Percentiles rank a stretch among this genome's conserved stretches.
Conservation (phyloP, 805 yeast genomes). For the Hanseniaspora lindneri region DNA sequence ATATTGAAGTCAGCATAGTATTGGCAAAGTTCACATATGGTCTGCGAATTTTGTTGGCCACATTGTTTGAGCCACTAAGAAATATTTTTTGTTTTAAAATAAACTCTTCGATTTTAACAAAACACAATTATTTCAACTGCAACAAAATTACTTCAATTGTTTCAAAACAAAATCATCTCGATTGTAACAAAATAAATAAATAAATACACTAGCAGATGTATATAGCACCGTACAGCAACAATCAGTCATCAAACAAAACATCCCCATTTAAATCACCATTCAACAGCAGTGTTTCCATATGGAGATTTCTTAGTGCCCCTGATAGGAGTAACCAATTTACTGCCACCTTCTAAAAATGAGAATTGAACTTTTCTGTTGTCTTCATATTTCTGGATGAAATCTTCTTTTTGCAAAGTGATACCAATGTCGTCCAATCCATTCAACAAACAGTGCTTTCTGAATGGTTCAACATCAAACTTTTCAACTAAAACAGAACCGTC, state of each 20-base stretch:
- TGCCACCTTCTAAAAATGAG: slow-evolving; percentile 88
- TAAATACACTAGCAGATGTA: slow-evolving; percentile 2
- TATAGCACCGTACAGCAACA: neutral
- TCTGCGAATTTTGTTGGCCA: no score
- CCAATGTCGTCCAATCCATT: slow-evolving; percentile 97
- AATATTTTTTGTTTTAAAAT: neutral
- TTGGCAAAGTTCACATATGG: no score
- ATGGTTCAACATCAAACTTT: slow-evolving; percentile 74
- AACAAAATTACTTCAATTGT: no score
- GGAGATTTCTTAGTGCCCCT: slow-evolving; percentile 56
- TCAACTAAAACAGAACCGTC: slow-evolving; percentile 62
- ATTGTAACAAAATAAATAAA: neutral
- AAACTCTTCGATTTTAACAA: neutral
- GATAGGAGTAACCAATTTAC: slow-evolving; percentile 52
- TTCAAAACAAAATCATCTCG: neutral
- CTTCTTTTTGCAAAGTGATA: slow-evolving; percentile 81
- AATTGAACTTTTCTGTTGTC: slow-evolving; percentile 61
- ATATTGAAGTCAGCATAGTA: no score
- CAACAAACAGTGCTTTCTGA: slow-evolving; percentile 87
- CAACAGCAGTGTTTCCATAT: slow-evolving; percentile 58
- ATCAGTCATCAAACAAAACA: neutral
- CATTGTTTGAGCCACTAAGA: no score
- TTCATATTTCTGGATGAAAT: slow-evolving; percentile 63
- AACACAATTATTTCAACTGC: neutral
- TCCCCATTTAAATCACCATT: slow-evolving; percentile 40